Conservation (phyloP, 1,284 basidiomycete genomes). For the Agaricales sp. region DNA sequence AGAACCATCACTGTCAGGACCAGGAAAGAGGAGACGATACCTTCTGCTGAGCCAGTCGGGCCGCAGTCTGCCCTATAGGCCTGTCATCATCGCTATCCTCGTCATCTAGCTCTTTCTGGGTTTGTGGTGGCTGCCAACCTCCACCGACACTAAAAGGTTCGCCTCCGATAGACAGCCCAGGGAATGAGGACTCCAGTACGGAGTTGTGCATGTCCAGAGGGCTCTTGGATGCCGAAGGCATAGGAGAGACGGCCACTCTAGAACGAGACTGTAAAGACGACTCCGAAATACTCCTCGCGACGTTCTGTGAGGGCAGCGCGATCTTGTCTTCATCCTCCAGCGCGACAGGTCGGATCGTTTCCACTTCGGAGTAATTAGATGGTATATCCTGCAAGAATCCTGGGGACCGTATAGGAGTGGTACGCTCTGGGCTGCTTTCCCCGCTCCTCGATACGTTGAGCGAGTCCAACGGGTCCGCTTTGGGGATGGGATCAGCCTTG, state of each 20-base stretch:
- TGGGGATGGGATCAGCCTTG: neutral
- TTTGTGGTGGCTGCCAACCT: neutral
- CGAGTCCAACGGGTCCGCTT: neutral
- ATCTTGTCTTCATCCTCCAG: neutral
- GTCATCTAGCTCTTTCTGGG: neutral
- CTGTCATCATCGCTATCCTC: slow-evolving; percentile 68
- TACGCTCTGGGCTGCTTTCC: neutral
- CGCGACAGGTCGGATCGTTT: neutral
- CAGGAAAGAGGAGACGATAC: slow-evolving; percentile 9
- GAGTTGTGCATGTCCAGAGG: neutral
- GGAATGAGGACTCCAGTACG: neutral
- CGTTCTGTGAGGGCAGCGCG: neutral
- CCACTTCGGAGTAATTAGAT: neutral
- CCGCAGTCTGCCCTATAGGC: slow-evolving; percentile 50
- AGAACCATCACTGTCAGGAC: slow-evolving; percentile 11
- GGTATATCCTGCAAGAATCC: neutral
- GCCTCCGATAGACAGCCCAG: neutral
- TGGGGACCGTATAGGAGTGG: neutral
- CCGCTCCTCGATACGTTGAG: neutral
- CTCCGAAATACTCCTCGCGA: neutral
- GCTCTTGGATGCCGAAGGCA: neutral
- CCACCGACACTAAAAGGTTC: neutral
- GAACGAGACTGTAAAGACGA: neutral
- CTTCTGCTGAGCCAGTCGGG: slow-evolving; percentile 11
- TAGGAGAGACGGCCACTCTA: neutral